phyloP scores from a whole-genome alignment of 2,329 filamentous ascomycete species.

The Penicillium aurantiogriseum region DNA sequence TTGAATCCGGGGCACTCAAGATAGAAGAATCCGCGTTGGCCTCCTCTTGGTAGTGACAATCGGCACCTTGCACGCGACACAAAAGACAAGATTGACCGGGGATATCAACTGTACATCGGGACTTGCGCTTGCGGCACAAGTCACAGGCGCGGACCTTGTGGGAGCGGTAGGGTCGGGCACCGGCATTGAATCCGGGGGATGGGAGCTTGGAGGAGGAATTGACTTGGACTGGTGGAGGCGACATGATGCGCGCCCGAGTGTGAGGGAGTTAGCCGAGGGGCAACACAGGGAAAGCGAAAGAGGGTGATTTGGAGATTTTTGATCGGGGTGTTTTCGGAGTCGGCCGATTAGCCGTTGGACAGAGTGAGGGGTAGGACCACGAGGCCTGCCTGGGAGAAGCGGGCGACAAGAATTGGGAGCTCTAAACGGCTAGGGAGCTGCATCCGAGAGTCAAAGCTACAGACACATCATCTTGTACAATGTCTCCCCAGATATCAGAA shows the following conservation, averaged over 20 bases:
- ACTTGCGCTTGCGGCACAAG: slow-evolving; percentile 60
- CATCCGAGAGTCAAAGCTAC: not conserved
- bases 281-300: slow-evolving; percentile 4
- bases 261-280: slow-evolving; percentile 4
- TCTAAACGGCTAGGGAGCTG: not conserved
- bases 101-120: slow-evolving; percentile 59
- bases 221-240: slow-evolving; percentile 31
- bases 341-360: slow-evolving; percentile 22
- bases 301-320: slow-evolving; percentile 9
- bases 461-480: slow-evolving; percentile 2
- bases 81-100: slow-evolving; percentile 55
- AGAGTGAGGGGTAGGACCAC: slow-evolving; percentile 23
- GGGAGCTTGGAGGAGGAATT: slow-evolving; percentile 34
- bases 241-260: slow-evolving; percentile 30
- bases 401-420: not conserved
- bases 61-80: slow-evolving; percentile 58
- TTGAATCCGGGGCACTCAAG: slow-evolving; percentile 27
- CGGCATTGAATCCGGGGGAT: slow-evolving; percentile 41
- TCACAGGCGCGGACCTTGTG: slow-evolving; percentile 62
- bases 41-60: slow-evolving; percentile 56
- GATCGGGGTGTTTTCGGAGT: slow-evolving; percentile 22
- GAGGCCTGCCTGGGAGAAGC: slow-evolving; percentile 15
- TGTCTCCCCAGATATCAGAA: not conserved
- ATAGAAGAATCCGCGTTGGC: slow-evolving; percentile 25
- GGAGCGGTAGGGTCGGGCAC: slow-evolving; percentile 58